Evolutionary conservation across 2,329 filamentous ascomycete genomes (phyloP).

Genomic region (Claviceps cyperi): DNA sequence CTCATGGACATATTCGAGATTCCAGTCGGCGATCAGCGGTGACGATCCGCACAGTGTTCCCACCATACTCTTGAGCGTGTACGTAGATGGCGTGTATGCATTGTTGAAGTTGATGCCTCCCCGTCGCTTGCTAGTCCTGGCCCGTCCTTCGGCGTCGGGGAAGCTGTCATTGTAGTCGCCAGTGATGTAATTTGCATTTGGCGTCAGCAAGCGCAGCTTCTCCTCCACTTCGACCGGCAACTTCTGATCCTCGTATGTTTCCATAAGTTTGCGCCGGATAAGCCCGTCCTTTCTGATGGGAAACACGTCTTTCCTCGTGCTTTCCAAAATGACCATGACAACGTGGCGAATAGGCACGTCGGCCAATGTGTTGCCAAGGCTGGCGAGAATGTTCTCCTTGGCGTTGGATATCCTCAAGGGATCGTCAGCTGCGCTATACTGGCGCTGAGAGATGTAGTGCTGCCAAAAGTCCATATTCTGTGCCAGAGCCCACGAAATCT

Average conservation of each 20-base stretch:
- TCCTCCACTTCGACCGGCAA: slow-evolving; percentile 19
- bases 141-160: slow-evolving; percentile 8
- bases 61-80: slow-evolving; percentile 28
- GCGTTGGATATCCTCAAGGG: slow-evolving; percentile 27
- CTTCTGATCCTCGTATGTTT: slow-evolving; percentile 17
- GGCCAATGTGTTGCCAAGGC: slow-evolving; percentile 12
- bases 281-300: slow-evolving; percentile 26
- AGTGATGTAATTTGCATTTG: slow-evolving; percentile 19
- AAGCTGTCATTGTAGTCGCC: slow-evolving; percentile 23
- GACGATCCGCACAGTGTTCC: slow-evolving; percentile 28
- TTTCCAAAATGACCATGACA: slow-evolving; percentile 29
- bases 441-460: slow-evolving; percentile 11
- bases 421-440: slow-evolving; percentile 22
- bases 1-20: slow-evolving; percentile 25
- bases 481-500: slow-evolving; percentile 13
- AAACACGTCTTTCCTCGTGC: slow-evolving; percentile 30
- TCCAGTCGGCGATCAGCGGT: slow-evolving; percentile 27
- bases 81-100: slow-evolving; percentile 26
- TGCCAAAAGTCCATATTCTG: slow-evolving; percentile 14
- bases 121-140: slow-evolving; percentile 7
- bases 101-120: slow-evolving; percentile 28
- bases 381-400: slow-evolving; percentile 16
- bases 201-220: slow-evolving; percentile 15
- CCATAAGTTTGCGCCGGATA: slow-evolving; percentile 20
- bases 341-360: slow-evolving; percentile 27